Percentiles rank a stretch among this genome's conserved stretches.
These are phyloP conservation scores for Yamadazyma mexicana DNA, from an alignment of 1,139 yeast species.

Conservation along the genomic window DNA sequence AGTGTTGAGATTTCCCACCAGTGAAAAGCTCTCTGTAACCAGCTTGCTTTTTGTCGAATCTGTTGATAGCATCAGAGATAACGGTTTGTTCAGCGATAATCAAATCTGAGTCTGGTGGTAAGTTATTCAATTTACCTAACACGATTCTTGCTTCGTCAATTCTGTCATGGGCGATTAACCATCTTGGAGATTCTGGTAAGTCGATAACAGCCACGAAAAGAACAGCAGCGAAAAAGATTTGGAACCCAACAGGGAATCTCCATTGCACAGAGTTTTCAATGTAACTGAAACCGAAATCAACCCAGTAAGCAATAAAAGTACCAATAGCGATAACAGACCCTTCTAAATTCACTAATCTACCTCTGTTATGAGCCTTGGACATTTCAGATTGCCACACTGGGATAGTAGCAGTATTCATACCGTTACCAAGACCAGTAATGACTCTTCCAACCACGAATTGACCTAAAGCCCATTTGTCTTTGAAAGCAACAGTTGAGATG, in stretches of 20 bases:
- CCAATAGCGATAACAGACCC: conserved; percentile 75
- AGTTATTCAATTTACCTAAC: conserved; percentile 40
- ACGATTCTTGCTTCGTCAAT: conserved; percentile 48
- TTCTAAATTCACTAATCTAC: conserved; percentile 66
- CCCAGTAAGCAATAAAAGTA: conserved; percentile 73
- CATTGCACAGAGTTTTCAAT: conserved; percentile 44
- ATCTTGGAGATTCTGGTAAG: conserved; percentile 75
- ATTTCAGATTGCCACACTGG: conserved; percentile 85
- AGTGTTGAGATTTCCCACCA: conserved; percentile 58
- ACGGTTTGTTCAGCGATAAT: conserved; percentile 44
- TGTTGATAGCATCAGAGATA: conserved; percentile 43
- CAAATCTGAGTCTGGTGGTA: conserved; percentile 42
- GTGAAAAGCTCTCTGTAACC: conserved; percentile 53
- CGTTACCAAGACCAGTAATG: conserved; percentile 78
- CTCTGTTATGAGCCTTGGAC: conserved; percentile 71
- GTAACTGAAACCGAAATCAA: conserved; percentile 70
- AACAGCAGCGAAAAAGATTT: conserved; percentile 39
- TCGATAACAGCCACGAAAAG: conserved; percentile 36
- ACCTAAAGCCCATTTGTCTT: conserved; percentile 50
- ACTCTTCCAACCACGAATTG: conserved; percentile 76
- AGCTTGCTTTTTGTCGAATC: conserved; percentile 37
- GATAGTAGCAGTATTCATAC: conserved; percentile 74
- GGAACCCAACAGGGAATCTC: conserved; percentile 51
- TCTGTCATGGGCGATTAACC: conserved; percentile 59
- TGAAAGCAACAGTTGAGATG: conserved; percentile 60